A percentile compares a stretch with the other conserved stretches of the same genome.
These are phyloP conservation scores for Pestalotiopsis sp. DNA, from an alignment of 2,329 filamentous ascomycete genomes.

Conservation along the genomic window DNA sequence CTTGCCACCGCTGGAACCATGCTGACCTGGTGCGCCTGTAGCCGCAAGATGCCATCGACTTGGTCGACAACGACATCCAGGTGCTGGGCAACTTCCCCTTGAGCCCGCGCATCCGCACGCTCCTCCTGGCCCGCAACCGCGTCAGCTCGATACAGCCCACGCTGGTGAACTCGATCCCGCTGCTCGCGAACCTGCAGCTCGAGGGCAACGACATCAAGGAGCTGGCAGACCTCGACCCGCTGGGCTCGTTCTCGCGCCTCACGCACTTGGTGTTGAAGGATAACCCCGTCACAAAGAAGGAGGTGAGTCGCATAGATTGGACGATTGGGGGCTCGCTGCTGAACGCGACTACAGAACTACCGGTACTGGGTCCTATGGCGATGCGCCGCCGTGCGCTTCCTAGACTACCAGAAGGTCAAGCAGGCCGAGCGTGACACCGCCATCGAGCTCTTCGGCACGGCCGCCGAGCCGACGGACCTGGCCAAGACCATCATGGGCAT, in stretches of 20 bases:
- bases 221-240: constrained; percentile 82
- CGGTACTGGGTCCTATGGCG: constrained; percentile 89
- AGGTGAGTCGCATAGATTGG: constrained; percentile 58
- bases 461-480: constrained; percentile 74
- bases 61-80: constrained; percentile 97
- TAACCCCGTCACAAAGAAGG: constrained; percentile 89
- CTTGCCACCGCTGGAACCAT: neutral
- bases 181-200: constrained; percentile 78
- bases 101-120: constrained; percentile 80
- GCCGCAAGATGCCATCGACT: constrained; percentile 96
- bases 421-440: constrained; percentile 78
- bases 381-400: constrained; percentile 80
- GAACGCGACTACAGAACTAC: constrained; percentile 66
- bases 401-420: constrained; percentile 92
- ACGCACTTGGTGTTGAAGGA: constrained; percentile 81
- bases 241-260: constrained; percentile 67
- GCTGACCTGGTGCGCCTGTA: constrained; percentile 33
- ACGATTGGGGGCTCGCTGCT: neutral
- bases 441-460: constrained; percentile 79
- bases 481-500: constrained; percentile 82
- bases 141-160: constrained; percentile 77
- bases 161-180: constrained; percentile 75
- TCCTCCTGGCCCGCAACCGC: constrained; percentile 88
- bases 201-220: constrained; percentile 81
- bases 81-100: constrained; percentile 89